Evolutionary conservation across 192 early-diverging fungal species (phyloP).

Genomic region (Gamsiella multidivaricata): DNA sequence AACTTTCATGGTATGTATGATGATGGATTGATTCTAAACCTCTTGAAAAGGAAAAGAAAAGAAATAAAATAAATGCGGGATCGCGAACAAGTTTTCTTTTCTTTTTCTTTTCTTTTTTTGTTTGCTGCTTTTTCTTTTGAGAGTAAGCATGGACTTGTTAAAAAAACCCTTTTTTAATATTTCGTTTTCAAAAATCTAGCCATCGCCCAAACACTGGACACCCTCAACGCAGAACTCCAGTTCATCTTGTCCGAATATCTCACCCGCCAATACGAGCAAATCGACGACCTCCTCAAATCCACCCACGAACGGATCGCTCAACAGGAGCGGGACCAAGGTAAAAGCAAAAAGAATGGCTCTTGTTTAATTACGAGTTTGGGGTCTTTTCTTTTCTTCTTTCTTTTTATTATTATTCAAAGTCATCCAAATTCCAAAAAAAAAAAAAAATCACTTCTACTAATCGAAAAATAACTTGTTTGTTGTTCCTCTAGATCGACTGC

Average conservation of each 20-base stretch:
- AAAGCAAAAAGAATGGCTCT: not conserved
- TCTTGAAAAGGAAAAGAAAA: not conserved
- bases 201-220: constrained; percentile 17
- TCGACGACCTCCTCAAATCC: constrained; percentile 7
- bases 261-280: constrained; percentile 21
- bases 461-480: no score
- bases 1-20: constrained; percentile 12
- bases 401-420: not conserved
- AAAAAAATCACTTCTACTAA: not conserved
- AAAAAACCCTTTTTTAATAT: not conserved
- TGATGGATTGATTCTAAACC: no score
- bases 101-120: not conserved
- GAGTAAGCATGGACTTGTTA: not conserved
- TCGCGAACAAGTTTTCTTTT: not conserved
- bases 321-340: constrained; percentile 31
- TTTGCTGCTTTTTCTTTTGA: not conserved
- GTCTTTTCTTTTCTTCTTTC: not conserved
- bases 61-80: not conserved
- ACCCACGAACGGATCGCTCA: constrained; percentile 4
- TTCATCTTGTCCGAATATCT: constrained; percentile 35
- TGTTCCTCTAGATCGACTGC: not conserved
- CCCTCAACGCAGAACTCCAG: constrained; percentile 29
- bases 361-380: not conserved
- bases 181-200: not conserved
- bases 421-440: not conserved